Conservation (phyloP, 2,329 filamentous ascomycete species). For the Pseudogymnoascus sp. region DNA sequence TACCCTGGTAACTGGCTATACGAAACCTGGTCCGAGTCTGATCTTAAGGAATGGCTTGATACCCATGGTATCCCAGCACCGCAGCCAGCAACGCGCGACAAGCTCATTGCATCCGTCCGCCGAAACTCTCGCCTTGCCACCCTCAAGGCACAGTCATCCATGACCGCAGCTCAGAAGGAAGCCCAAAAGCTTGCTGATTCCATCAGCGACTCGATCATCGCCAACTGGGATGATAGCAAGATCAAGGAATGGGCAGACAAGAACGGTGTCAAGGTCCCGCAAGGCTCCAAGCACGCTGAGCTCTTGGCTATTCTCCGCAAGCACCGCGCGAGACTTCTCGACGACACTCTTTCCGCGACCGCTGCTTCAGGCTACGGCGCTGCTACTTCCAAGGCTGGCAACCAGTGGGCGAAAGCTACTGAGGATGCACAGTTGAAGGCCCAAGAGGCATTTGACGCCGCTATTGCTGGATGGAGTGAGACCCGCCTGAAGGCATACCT, state of each 20-base stretch:
- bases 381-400: constrained; percentile 65
- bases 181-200: constrained; percentile 63
- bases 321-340: constrained; percentile 64
- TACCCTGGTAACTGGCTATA: constrained; percentile 97
- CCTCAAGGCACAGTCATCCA: constrained; percentile 54
- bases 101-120: constrained; percentile 78
- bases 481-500: constrained; percentile 71
- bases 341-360: constrained; percentile 51
- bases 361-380: constrained; percentile 55
- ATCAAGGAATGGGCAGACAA: constrained; percentile 91
- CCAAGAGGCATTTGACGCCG: constrained; percentile 59
- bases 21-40: constrained; percentile 78
- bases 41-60: constrained; percentile 89
- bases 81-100: constrained; percentile 76
- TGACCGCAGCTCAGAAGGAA: constrained; percentile 52
- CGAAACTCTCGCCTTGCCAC: constrained; percentile 80
- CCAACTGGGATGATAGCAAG: constrained; percentile 81
- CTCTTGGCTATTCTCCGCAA: constrained; percentile 83
- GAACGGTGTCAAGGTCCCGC: constrained; percentile 81
- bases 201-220: constrained; percentile 74
- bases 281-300: constrained; percentile 86
- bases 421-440: constrained; percentile 54
- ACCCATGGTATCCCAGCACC: constrained; percentile 77
- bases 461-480: constrained; percentile 59
- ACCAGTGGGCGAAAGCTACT: constrained; percentile 69